phyloP scores from a whole-genome alignment of 306 rosid genomes.

The Quercus robur region DNA sequence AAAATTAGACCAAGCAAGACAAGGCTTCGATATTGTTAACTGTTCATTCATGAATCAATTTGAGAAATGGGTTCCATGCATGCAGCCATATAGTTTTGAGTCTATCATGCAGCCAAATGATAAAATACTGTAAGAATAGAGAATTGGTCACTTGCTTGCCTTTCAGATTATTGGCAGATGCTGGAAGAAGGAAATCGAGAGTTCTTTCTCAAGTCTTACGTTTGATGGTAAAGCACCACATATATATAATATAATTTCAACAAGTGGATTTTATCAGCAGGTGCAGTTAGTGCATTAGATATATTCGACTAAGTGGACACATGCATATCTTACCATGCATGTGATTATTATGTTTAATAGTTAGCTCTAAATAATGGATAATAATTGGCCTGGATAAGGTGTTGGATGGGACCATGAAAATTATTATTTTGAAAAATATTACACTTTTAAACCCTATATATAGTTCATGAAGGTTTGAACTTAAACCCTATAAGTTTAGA shows the following conservation, averaged over 20 bases:
- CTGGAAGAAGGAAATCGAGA: constrained; percentile 91
- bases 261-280: constrained; percentile 71
- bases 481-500: too few species aligned
- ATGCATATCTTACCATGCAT: too few species aligned
- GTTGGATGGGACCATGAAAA: too few species aligned
- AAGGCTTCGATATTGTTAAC: neutral
- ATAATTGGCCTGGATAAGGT: too few species aligned
- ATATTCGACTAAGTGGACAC: constrained; percentile 20
- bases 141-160: constrained; percentile 10
- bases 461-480: too few species aligned
- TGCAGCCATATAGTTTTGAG: neutral
- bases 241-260: constrained; percentile 49
- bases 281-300: constrained; percentile 54
- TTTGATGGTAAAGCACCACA: constrained; percentile 78
- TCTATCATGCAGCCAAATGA: neutral
- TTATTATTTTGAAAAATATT: too few species aligned
- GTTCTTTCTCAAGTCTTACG: constrained; percentile 67
- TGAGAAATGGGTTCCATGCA: neutral
- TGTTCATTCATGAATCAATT: neutral
- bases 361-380: too few species aligned
- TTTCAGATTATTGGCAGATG: constrained; percentile 90
- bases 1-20: too few species aligned
- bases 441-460: too few species aligned
- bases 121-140: neutral
- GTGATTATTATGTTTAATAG: too few species aligned